Base-by-base conservation (phyloP, 169 alveolate species). In the Babesia caballi region DNA sequence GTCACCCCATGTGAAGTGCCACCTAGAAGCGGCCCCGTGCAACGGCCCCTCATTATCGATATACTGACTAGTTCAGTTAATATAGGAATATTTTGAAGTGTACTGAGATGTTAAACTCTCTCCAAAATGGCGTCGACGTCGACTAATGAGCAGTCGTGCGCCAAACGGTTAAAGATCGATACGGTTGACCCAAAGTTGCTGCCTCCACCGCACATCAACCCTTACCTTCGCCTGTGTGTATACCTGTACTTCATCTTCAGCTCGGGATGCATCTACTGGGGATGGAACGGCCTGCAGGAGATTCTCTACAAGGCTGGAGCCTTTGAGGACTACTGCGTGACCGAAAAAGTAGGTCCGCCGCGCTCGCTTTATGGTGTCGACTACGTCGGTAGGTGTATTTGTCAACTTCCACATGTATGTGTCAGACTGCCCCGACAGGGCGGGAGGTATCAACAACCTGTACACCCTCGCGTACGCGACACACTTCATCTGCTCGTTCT, bases 181-280 rank as follows among this genome's bases (percentile, higher is more conserved):
- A 57, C 50, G 6, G 67, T 57, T 11, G 67, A 57, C n/a, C 67
- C 67, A 2, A 33, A 12, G 11, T 15, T 57, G 30, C 7, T 57
- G 67, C 67, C 67, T 1, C 33, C 67, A 4, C 67, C 67, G 21
- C 51, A 57, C 23, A 32, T 57, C 33, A 57, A 38, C 35, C 67
- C 67, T 15, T 4, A 15, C 51, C 51, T 57, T 12, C 47, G 67
- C 17, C 23, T 57, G 67, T 12, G 17, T 15, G 30, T 57, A 4
- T 57, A 57, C 51, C 11, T 57, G 1, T 38, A 38, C 41, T 53
- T 9, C 36, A 53, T 28, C 21, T 19, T 27, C 1, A 41, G 36
- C 63, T n/a, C 51, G 25, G 84, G 85, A n/a, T 65, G 82, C 49
- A 35, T 76, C 9, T 76, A 66, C 73, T 76, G 81, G 78, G 85